phyloP scores from a whole-genome alignment of 2,329 filamentous ascomycete genomes.

The Pleoardoris graminearum region DNA sequence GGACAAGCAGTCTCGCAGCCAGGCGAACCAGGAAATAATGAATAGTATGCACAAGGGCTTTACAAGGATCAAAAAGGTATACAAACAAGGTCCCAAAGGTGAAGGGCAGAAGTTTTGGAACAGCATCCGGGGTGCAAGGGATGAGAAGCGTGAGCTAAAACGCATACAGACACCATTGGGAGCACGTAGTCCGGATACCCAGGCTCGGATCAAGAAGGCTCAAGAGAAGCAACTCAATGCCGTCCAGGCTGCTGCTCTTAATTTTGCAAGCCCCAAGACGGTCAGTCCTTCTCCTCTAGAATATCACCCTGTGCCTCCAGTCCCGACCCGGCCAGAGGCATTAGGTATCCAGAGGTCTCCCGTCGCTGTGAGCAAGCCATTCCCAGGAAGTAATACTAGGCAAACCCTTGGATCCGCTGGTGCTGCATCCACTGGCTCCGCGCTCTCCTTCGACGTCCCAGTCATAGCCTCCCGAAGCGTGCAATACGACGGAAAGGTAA shows the following conservation, averaged over 20 bases:
- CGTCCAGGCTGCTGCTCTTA: background rate
- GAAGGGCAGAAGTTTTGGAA: slow-evolving; percentile 32
- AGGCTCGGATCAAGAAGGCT: background rate
- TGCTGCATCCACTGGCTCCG: too few relatives aligned
- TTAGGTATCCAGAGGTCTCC: background rate
- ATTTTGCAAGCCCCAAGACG: background rate
- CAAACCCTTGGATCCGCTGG: too few relatives aligned
- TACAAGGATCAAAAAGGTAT: slow-evolving; percentile 13
- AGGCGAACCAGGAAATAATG: background rate
- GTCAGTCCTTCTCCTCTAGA: background rate
- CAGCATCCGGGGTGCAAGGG: slow-evolving; percentile 16
- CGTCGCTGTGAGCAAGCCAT: background rate
- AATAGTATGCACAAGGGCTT: background rate
- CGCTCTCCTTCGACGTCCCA: too few relatives aligned
- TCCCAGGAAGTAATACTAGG: too few relatives aligned
- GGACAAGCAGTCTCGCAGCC: background rate
- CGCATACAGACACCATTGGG: background rate
- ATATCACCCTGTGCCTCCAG: background rate
- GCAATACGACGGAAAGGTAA: too few relatives aligned
- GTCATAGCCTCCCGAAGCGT: too few relatives aligned
- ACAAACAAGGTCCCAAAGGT: slow-evolving; percentile 27
- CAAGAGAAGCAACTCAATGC: background rate
- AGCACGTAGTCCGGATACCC: background rate
- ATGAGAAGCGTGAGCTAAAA: slow-evolving; percentile 9
- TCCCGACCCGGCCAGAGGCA: background rate